Evolutionary conservation across 192 early-diverging fungal genomes (phyloP), one percentile per base, ranked within the genome.

Genomic region (Coemansia biformis): DNA sequence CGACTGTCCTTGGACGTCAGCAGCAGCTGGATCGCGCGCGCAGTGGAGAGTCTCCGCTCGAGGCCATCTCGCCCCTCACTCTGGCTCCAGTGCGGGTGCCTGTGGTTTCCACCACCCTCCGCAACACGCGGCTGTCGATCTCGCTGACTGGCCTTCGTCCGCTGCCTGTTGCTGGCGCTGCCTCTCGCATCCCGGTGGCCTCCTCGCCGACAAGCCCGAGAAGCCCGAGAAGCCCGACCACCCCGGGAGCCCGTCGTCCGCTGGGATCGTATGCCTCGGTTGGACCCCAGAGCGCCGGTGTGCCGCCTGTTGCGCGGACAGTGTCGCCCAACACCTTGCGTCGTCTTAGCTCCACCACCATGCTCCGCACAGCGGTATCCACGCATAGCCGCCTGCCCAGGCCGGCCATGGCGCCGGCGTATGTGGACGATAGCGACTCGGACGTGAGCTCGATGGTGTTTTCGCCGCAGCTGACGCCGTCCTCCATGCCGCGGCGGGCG

Each of bases 21-120:
- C 48, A 51, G 36, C 46, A 38, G 26, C 15, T 40, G 59, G n/a
- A n/a, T n/a, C n/a, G n/a, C n/a, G n/a, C n/a, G n/a, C n/a, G n/a
- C n/a, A n/a, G n/a, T n/a, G n/a, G n/a, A n/a, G n/a, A n/a, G n/a
- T n/a, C n/a, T n/a, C 24, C 24, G 24, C 3, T 5, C 24, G 24
- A 26, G 2, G 52, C 54, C 18, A 37, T 49, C 9, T 50, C 53
- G 21, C 59, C 59, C 19, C 41, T 50, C 9, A 26, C 44, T 19
- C 47, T 63, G 31, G 46, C 52, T 3, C 60, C 60, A 0, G 53
- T 63, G 22, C 52, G 29, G 5, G 29, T 8, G 8, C 7, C 29
- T 7, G 3, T 8, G 8, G 23, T 21, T n/a, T n/a, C n/a, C 2
- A 23, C 42, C 14, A 10, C 24, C 6, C 19, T 21, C 5, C 51